These are phyloP conservation scores for Claviceps sp. DNA, from an alignment of 2,329 filamentous ascomycete genomes.

Conservation along the genomic window DNA sequence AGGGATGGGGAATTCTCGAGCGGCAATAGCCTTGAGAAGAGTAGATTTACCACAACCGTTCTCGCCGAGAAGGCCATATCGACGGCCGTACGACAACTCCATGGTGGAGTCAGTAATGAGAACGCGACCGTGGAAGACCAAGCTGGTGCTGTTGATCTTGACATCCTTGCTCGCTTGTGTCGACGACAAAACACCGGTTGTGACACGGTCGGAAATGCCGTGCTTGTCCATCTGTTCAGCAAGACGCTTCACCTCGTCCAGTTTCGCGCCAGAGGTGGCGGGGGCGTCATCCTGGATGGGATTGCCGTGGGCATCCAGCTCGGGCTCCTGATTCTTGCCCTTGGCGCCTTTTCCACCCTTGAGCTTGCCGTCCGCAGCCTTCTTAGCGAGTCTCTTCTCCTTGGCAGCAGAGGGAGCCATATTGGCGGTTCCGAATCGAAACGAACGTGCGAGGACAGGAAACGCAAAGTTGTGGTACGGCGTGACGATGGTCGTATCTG, in stretches of 20 bases:
- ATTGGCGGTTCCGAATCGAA: constrained; percentile 19
- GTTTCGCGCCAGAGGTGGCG: constrained; percentile 58
- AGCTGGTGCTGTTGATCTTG: constrained; percentile 85
- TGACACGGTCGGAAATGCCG: constrained; percentile 93
- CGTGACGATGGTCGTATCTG: neutral
- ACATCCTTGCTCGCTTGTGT: constrained; percentile 78
- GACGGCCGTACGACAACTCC: constrained; percentile 82
- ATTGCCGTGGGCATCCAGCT: constrained; percentile 51
- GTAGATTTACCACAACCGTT: constrained; percentile 99
- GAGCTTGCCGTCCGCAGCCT: constrained; percentile 61
- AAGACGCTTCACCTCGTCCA: constrained; percentile 73
- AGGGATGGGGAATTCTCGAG: constrained; percentile 89
- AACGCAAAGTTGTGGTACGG: constrained; percentile 1
- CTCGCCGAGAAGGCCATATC: constrained; percentile 92
- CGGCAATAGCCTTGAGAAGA: constrained; percentile 86
- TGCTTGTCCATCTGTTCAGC: constrained; percentile 90
- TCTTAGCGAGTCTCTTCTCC: constrained; percentile 59
- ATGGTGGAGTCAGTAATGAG: constrained; percentile 88
- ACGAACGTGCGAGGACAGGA: constrained; percentile 4
- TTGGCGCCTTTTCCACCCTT: constrained; percentile 60
- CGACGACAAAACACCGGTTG: constrained; percentile 88
- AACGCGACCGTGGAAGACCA: constrained; percentile 96
- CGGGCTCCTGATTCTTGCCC: constrained; percentile 57
- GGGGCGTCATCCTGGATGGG: constrained; percentile 45
- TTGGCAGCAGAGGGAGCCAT: constrained; percentile 60